Evolutionary conservation across 495 filamentous ascomycete species (phyloP).

Genomic region (Xylaria flabelliformis): DNA sequence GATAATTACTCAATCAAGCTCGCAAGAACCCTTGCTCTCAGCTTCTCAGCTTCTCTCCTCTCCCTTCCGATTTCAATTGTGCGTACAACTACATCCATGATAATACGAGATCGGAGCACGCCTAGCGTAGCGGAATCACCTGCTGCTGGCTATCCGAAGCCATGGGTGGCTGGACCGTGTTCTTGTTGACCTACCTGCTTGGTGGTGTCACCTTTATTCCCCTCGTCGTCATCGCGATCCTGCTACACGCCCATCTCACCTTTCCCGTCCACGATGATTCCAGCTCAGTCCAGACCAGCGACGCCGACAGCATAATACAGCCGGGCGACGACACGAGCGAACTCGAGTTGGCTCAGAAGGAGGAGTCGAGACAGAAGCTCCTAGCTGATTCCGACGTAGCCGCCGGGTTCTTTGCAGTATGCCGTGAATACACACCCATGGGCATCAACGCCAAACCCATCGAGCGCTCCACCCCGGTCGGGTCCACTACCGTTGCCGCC

Average conservation of each 20-base stretch:
- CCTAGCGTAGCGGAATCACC: constrained; percentile 36
- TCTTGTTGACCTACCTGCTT: constrained; percentile 80
- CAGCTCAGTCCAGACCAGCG: constrained; percentile 26
- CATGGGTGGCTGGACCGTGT: constrained; percentile 73
- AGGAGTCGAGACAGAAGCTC: constrained; percentile 50
- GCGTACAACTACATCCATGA: constrained; percentile 34
- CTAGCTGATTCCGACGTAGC: constrained; percentile 78
- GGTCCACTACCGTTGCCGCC: constrained; percentile 65
- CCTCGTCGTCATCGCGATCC: constrained; percentile 65
- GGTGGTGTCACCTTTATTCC: constrained; percentile 93
- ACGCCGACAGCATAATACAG: constrained; percentile 51
- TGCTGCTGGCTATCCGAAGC: constrained; percentile 31
- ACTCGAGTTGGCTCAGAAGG: constrained; percentile 53
- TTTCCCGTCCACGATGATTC: constrained; percentile 60
- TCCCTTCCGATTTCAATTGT: neutral
- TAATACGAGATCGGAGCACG: constrained; percentile 32
- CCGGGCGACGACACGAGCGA: constrained; percentile 56
- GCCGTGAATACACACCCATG: constrained; percentile 87
- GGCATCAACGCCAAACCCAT: constrained; percentile 92
- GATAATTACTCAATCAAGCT: neutral
- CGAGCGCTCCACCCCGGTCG: constrained; percentile 82
- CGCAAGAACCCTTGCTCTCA: neutral
- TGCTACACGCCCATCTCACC: constrained; percentile 73
- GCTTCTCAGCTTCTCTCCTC: neutral
- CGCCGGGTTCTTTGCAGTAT: constrained; percentile 93